Percentiles rank a stretch among this genome's conserved stretches.
These are phyloP conservation scores for Globisporangium splendens DNA, from an alignment of 352 stramenopile species.

Conservation along the genomic window DNA sequence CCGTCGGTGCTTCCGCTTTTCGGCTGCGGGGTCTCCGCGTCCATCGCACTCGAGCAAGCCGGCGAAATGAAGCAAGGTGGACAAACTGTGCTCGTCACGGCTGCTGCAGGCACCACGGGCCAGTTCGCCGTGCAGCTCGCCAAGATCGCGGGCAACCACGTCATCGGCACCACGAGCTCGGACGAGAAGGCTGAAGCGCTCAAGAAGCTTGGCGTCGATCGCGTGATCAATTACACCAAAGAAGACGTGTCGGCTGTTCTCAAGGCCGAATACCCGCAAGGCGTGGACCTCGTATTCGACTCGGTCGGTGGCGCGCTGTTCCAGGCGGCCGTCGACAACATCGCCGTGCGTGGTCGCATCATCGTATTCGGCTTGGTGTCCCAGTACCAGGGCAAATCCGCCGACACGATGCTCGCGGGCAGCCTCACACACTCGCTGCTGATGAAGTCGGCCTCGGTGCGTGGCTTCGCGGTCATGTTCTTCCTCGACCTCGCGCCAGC, in stretches of 20 bases:
- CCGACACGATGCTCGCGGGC: slow-evolving; percentile 9
- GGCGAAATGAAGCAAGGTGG: slow-evolving; percentile 51
- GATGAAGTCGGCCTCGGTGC: slow-evolving; percentile 27
- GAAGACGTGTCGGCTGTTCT: slow-evolving; percentile 50
- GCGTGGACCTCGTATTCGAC: slow-evolving; percentile 66
- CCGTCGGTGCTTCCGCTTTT: slow-evolving; percentile 30
- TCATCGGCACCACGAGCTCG: slow-evolving; percentile 83
- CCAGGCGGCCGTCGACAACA: slow-evolving; percentile 48
- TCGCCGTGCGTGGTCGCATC: slow-evolving; percentile 48
- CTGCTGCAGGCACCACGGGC: slow-evolving; percentile 70
- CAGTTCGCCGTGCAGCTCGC: slow-evolving; percentile 83
- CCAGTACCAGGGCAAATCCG: slow-evolving; percentile 36
- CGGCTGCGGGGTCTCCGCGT: slow-evolving; percentile 36
- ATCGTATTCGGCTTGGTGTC: slow-evolving; percentile 61
- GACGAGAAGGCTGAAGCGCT: slow-evolving; percentile 83
- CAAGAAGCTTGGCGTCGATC: slow-evolving; percentile 56
- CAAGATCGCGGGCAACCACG: slow-evolving; percentile 74
- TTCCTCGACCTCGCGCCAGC: slow-evolving; percentile 20
- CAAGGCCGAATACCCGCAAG: slow-evolving; percentile 66
- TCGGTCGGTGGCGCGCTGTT: slow-evolving; percentile 56
- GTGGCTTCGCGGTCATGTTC: slow-evolving; percentile 45
- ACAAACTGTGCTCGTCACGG: slow-evolving; percentile 61
- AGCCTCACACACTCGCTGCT: slow-evolving; percentile 18
- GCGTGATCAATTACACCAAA: slow-evolving; percentile 88
- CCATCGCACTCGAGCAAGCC: slow-evolving; percentile 45